phyloP scores from a whole-genome alignment of 2,329 filamentous ascomycete genomes.

The Colletotrichum lupini region DNA sequence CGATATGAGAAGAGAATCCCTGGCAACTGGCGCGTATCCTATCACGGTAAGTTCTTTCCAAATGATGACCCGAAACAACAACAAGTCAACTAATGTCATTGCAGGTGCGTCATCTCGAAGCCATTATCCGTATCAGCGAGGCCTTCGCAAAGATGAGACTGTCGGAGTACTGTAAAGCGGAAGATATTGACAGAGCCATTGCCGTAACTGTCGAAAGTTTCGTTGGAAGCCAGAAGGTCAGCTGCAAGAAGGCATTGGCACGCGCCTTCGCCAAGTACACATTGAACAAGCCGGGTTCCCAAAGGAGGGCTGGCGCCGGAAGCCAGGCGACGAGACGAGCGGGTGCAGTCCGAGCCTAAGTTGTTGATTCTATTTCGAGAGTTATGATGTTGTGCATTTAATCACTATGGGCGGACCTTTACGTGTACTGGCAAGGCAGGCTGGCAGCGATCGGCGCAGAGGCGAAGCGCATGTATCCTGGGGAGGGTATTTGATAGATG shows the following conservation, averaged over 20 bases:
- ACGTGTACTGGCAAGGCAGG: constrained; percentile 17
- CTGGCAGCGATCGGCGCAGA: constrained; percentile 33
- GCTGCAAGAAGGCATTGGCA: constrained; percentile 95
- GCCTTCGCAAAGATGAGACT: constrained; percentile 97
- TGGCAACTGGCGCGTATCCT: constrained; percentile 95
- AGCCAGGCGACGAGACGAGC: constrained; percentile 35
- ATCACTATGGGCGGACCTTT: constrained; percentile 1
- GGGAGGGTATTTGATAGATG: constrained; percentile 20
- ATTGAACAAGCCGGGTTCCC: constrained; percentile 56
- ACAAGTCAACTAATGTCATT: constrained; percentile 11
- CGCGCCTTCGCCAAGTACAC: constrained; percentile 97
- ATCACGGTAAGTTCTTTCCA: constrained; percentile 84
- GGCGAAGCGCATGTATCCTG: constrained; percentile 25
- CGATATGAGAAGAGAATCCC: constrained; percentile 92
- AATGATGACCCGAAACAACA: neutral
- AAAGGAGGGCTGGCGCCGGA: constrained; percentile 38
- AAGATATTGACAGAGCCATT: constrained; percentile 96
- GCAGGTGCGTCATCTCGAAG: constrained; percentile 95
- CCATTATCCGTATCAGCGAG: constrained; percentile 95
- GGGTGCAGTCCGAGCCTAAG: constrained; percentile 28
- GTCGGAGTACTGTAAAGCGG: constrained; percentile 90
- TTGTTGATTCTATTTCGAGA: neutral
- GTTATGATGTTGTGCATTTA: constrained; percentile 7
- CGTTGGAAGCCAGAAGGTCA: constrained; percentile 95
- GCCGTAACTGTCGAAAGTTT: constrained; percentile 97